phyloP scores from a whole-genome alignment of 2,329 filamentous ascomycete species.

The Aureobasidium namibiae region DNA sequence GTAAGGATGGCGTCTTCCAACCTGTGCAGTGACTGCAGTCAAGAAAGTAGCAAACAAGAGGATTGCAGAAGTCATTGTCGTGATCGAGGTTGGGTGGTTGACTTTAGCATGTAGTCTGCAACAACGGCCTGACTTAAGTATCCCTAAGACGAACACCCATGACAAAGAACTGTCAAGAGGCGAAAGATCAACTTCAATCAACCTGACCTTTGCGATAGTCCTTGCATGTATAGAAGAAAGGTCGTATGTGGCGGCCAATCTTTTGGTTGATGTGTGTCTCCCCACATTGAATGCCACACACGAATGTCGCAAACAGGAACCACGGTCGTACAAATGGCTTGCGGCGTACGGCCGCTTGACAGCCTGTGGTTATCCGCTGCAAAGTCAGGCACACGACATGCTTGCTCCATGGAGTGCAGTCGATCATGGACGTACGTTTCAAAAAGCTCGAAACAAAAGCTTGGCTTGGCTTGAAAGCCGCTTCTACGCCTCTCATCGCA shows the following conservation, averaged over 20 bases:
- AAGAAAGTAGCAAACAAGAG: background rate
- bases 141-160: background rate
- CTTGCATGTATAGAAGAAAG: background rate
- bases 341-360: background rate
- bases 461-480: background rate
- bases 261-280: background rate
- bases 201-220: background rate
- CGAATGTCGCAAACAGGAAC: background rate
- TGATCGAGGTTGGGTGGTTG: background rate
- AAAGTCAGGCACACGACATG: background rate
- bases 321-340: background rate
- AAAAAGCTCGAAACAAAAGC: background rate
- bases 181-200: background rate
- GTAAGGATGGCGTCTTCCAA: background rate
- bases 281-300: background rate
- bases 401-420: background rate
- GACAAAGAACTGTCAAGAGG: background rate
- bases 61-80: background rate
- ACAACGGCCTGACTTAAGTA: background rate
- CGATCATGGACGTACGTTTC: background rate
- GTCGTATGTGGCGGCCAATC: background rate
- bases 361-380: background rate
- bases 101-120: background rate
- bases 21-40: background rate
- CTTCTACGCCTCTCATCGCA: constrained; percentile 16